Evolutionary conservation across 2,329 filamentous ascomycete genomes (phyloP), one percentile per base, ranked within the genome.

Genomic region (Atkinsonella hypoxylon): DNA sequence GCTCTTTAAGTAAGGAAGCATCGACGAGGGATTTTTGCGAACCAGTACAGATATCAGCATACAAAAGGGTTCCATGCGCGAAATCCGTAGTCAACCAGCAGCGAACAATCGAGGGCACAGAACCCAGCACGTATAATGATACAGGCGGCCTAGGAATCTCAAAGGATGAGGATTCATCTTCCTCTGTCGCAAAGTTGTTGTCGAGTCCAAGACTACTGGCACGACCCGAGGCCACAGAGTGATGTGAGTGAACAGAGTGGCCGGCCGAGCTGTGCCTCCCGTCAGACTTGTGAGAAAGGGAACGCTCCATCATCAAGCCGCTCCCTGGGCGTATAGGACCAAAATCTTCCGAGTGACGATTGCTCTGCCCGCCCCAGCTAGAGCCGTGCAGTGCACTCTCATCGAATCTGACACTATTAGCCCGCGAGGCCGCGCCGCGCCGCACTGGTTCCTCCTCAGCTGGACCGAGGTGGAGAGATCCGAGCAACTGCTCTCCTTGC

Each of bases 351-450:
- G 88, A 91, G 51, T 89, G 85, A 43, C 91, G 82, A 53, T 85
- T 87, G 56, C 81, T 82, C 61, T 95, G 88, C 9, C 71, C 70
- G 39, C 83, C 84, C 80, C 93, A 94, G 65, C 89, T 79, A 9
- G 80, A 89, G 45, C 88, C 86, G 59, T 95, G 89, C 59, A 95
- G 82, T 13, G 91, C 90, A 62, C 89, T 95, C 65, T 97, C 91
- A 63, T 97, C 93, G 61, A 98, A 98, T 38, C 93, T 87, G 58
- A 98, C 93, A 63, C 93, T 97, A 64, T 97, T 97, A 45, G 93
- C 91, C 59, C 93, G 80, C 17, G 93, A 98, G 17, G 89, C 85
- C 18, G 87, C 88, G 49, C 93, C 88, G 55, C 91, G 81, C 38
- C 89, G 82, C 51, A 89, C 83, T 32, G 87, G 87, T 62, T 90